Percentiles rank a stretch among this genome's conserved stretches.
Evolutionary conservation across 805 yeast species (phyloP).

Genomic region (Sugiyamaella floridensis): DNA sequence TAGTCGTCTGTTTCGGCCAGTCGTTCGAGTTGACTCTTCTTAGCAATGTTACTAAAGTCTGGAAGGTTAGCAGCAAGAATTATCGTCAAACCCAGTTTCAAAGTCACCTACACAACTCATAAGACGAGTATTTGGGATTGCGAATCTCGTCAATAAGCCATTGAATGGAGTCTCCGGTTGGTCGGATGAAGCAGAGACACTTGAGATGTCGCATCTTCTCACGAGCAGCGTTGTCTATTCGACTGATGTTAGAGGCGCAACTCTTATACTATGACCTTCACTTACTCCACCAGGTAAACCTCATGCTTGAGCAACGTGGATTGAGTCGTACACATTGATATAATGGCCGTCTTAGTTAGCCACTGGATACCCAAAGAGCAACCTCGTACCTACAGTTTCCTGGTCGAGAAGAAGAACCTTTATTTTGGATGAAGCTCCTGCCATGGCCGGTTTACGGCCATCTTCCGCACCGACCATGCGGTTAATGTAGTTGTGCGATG

Average conservation of each 20-base stretch:
- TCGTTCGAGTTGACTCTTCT: conserved; percentile 73
- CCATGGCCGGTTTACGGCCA: conserved; percentile 4
- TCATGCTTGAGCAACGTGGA: conserved; percentile 75
- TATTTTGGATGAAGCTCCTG: conserved; percentile 37
- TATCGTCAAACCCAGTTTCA: background rate
- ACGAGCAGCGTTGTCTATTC: conserved; percentile 51
- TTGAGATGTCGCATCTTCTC: conserved; percentile 72
- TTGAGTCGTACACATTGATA: conserved; percentile 87
- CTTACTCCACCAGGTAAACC: conserved; percentile 65
- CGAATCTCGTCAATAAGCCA: conserved; percentile 58
- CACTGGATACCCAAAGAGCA: background rate
- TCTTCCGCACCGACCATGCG: conserved; percentile 27
- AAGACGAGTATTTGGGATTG: conserved; percentile 71
- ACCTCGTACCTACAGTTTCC: conserved; percentile 42
- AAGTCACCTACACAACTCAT: conserved; percentile 46
- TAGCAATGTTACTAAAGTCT: conserved; percentile 61
- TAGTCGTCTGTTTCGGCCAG: conserved; percentile 86
- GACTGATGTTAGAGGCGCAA: conserved; percentile 16
- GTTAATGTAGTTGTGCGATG: conserved; percentile 35
- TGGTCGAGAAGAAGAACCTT: conserved; percentile 74
- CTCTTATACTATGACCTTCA: background rate
- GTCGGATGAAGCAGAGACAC: conserved; percentile 74
- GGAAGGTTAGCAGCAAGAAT: background rate
- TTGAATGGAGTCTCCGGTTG: conserved; percentile 57
- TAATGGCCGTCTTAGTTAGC: conserved; percentile 47